phyloP scores from a whole-genome alignment of 2,329 filamentous ascomycete genomes.

The Alternaria sp. region DNA sequence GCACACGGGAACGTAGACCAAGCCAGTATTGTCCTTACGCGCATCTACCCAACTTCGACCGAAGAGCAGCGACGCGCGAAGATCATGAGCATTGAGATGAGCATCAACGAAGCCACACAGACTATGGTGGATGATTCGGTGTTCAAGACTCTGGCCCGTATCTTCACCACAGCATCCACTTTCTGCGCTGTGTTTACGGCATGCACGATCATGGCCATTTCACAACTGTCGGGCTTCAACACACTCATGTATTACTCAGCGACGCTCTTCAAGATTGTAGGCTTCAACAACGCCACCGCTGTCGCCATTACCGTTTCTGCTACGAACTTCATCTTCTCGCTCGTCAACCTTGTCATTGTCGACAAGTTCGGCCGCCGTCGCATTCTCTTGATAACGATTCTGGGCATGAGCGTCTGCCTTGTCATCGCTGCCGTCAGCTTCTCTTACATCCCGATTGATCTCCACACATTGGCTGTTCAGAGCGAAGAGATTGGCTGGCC shows the following conservation, averaged over 20 bases:
- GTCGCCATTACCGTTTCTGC: constrained; percentile 79
- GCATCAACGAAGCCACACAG: constrained; percentile 41
- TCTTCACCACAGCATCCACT: constrained; percentile 43
- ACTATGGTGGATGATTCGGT: constrained; percentile 42
- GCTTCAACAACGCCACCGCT: constrained; percentile 78
- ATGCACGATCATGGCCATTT: constrained; percentile 48
- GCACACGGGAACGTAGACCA: constrained; percentile 42
- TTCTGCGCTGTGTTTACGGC: constrained; percentile 45
- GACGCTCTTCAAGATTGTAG: constrained; percentile 63
- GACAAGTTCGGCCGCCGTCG: constrained; percentile 79
- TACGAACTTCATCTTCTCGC: constrained; percentile 82
- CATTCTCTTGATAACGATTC: constrained; percentile 55
- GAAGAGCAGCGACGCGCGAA: constrained; percentile 35
- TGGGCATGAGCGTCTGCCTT: constrained; percentile 78
- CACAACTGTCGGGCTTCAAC: constrained; percentile 60
- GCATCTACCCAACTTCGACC: constrained; percentile 43
- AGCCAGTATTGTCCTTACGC: constrained; percentile 39
- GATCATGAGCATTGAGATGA: constrained; percentile 37
- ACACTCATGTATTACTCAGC: constrained; percentile 80
- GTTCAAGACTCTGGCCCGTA: constrained; percentile 39
- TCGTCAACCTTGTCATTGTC: constrained; percentile 76
- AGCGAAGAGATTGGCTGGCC: constrained; percentile 40
- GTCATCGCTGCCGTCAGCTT: constrained; percentile 77
- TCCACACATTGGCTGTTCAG: constrained; percentile 42
- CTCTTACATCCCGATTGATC: constrained; percentile 62